phyloP scores from a whole-genome alignment of 2,329 filamentous ascomycete genomes.

The Xylaria hypoxylon region DNA sequence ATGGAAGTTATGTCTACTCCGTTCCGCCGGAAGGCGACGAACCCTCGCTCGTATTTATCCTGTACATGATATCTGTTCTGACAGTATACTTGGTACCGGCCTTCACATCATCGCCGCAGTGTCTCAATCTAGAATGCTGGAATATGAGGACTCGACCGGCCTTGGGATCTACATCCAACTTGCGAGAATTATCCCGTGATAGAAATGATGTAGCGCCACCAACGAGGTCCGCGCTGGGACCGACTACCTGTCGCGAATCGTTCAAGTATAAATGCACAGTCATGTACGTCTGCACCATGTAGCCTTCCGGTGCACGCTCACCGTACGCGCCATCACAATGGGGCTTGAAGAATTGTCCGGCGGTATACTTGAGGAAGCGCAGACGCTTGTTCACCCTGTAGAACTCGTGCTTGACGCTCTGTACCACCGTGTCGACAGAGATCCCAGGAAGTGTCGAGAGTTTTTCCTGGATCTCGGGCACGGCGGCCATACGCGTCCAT shows the following conservation, averaged over 20 bases:
- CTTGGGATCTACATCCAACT: slow-evolving; percentile 66
- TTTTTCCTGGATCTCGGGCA: slow-evolving; percentile 56
- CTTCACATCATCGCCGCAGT: slow-evolving; percentile 65
- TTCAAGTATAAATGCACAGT: slow-evolving; percentile 69
- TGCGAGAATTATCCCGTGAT: slow-evolving; percentile 56
- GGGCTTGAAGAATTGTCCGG: slow-evolving; percentile 78
- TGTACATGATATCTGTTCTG: slow-evolving; percentile 66
- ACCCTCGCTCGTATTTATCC: neutral
- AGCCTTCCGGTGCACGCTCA: slow-evolving; percentile 60
- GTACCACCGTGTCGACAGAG: slow-evolving; percentile 49
- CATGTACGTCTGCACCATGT: slow-evolving; percentile 60
- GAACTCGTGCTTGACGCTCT: slow-evolving; percentile 55
- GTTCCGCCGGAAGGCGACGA: neutral
- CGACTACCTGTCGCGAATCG: slow-evolving; percentile 58
- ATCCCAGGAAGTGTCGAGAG: slow-evolving; percentile 53
- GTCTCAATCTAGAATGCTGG: slow-evolving; percentile 64
- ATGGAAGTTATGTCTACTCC: neutral
- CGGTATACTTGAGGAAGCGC: slow-evolving; percentile 78
- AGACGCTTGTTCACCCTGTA: slow-evolving; percentile 75
- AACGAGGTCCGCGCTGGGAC: slow-evolving; percentile 51
- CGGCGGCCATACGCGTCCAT: slow-evolving; percentile 66
- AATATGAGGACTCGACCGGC: slow-evolving; percentile 70
- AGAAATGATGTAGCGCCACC: slow-evolving; percentile 69
- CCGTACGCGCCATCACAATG: slow-evolving; percentile 76
- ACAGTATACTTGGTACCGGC: slow-evolving; percentile 67